phyloP scores from a whole-genome alignment of 1,284 basidiomycete genomes.

The Apiotrichum sp. region DNA sequence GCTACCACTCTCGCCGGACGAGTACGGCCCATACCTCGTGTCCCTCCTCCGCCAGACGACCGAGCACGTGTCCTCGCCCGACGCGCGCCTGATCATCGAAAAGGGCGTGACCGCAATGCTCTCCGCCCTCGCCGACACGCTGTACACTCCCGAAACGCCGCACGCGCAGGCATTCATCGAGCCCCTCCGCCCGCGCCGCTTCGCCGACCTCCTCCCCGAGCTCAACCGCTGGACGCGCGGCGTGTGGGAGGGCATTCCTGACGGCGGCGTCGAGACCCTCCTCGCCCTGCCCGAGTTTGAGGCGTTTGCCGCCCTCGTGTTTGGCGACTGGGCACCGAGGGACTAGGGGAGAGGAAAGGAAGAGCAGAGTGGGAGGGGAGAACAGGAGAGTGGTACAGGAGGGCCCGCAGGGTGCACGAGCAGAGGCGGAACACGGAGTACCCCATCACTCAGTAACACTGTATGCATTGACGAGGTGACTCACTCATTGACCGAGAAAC shows the following conservation, averaged over 20 bases:
- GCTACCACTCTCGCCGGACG: slow-evolving; percentile 19
- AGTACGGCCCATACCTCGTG: slow-evolving; percentile 27
- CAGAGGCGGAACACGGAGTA: too few species aligned
- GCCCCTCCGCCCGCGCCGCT: slow-evolving; percentile 2
- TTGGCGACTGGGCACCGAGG: slow-evolving; percentile 44
- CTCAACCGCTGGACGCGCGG: slow-evolving; percentile 39
- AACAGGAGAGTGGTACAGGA: too few species aligned
- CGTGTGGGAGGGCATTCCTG: slow-evolving; percentile 45
- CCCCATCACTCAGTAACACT: too few species aligned
- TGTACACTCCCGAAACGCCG: slow-evolving; percentile 13
- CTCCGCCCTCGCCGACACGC: slow-evolving; percentile 17
- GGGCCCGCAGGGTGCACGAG: too few species aligned
- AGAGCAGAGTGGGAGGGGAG: too few species aligned
- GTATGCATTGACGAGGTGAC: too few species aligned
- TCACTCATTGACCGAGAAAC: too few species aligned
- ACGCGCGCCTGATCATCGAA: slow-evolving; percentile 38
- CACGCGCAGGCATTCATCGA: background rate
- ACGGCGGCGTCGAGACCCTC: slow-evolving; percentile 41
- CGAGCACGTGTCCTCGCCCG: slow-evolving; percentile 35
- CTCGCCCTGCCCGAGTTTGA: slow-evolving; percentile 37
- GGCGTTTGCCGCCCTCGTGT: slow-evolving; percentile 43
- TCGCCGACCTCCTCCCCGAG: slow-evolving; percentile 40
- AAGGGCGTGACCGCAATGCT: slow-evolving; percentile 35
- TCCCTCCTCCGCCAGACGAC: slow-evolving; percentile 34
- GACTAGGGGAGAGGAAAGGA: background rate